These are phyloP conservation scores for Colletotrichum endophyticum DNA, from an alignment of 2,329 filamentous ascomycete species.

Conservation along the genomic window DNA sequence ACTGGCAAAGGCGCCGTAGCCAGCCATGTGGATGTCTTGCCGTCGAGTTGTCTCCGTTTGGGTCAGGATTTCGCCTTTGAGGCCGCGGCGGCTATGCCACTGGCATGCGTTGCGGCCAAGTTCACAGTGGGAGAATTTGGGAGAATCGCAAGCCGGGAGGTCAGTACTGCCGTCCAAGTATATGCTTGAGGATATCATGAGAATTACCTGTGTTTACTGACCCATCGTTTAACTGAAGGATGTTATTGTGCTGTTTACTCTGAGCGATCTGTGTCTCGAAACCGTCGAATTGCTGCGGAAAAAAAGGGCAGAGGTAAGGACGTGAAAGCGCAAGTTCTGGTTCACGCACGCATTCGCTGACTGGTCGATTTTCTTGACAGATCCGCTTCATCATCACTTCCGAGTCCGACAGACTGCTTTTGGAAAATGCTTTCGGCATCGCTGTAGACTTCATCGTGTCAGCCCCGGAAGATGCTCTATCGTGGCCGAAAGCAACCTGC, in stretches of 20 bases:
- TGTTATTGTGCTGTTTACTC: not conserved
- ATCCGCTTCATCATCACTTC: not conserved
- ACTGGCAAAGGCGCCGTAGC: not conserved
- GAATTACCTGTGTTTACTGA: not conserved
- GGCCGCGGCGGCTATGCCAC: not conserved
- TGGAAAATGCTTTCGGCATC: not conserved
- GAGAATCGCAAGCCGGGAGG: not conserved
- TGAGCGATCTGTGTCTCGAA: not conserved
- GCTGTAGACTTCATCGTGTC: not conserved
- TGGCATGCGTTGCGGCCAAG: not conserved
- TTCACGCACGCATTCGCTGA: not conserved
- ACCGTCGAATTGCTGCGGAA: not conserved
- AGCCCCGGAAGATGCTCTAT: not conserved
- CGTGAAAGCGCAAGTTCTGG: not conserved
- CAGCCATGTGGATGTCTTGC: not conserved
- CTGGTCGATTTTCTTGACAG: not conserved
- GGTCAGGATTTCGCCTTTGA: not conserved
- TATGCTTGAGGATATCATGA: not conserved
- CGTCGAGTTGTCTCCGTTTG: not conserved
- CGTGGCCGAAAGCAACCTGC: not conserved
- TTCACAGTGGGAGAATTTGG: not conserved
- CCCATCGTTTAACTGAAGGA: not conserved
- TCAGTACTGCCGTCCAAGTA: not conserved
- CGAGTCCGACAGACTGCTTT: not conserved
- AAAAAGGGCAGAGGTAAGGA: not conserved